Evolutionary conservation across 176 grass and related monocot genomes (phyloP), one percentile per base, ranked within the genome.

Genomic region (Echinochloa phyllopogon): DNA sequence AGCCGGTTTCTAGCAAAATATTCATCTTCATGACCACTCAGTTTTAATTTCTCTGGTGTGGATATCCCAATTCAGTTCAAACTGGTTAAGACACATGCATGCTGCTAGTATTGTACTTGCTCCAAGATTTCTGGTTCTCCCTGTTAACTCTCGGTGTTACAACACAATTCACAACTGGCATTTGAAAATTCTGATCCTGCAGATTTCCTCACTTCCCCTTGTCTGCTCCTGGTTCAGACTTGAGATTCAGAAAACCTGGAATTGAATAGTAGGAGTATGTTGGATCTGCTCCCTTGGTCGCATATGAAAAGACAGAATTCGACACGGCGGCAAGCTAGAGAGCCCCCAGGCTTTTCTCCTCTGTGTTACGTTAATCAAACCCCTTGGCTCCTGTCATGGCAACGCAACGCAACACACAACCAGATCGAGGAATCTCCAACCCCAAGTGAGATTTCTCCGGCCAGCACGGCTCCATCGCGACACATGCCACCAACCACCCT

Each of bases 281-380:
- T 86, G 88, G 72, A 58, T 37, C 64, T 75, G 83, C 16, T 41
- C 71, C 63, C 57, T 90, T 90, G 78, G 88, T 82, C 16, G 83
- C 69, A 82, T 82, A 45, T 69, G 78, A 77, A 70, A 29, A 6
- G 78, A 70, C 45, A 77, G 52, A 86, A 82, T 86, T 84, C 58
- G 81, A 85, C 87, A 88, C 38, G 2, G 20, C 38, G 57, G 16
- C 74, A 57, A 55, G 2, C 81, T 65, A 72, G 45, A 79, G 57
- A 77, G 17, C 23, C 45, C 27, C 38, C 59, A 67, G 24, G 23
- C 56, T 79, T 84, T 76, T 74, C 67, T 51, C 23, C 78, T 80
- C 77, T 17, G 77, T 51, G 59, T 20, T 27, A 43, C 16, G 47
- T 24, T 65, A 73, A 82, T 68, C 68, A 65, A 53, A 14, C 11